Percentiles rank a stretch among this genome's conserved stretches.
phyloP scores from a whole-genome alignment of 495 filamentous ascomycete species.

The Filosporella fistucella region DNA sequence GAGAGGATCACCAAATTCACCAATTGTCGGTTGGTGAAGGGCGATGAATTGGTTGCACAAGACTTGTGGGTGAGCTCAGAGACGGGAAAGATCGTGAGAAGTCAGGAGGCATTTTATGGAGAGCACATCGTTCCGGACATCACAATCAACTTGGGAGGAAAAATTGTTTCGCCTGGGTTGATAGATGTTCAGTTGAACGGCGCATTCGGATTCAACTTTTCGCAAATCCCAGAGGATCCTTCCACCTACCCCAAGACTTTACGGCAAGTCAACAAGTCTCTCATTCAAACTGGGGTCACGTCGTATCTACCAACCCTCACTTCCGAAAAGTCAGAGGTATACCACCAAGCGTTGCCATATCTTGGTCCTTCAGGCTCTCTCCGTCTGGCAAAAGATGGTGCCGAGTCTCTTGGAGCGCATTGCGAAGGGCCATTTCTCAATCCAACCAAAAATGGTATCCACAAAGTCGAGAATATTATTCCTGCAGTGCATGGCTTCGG shows the following conservation, averaged over 20 bases:
- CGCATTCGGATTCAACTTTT: conserved; percentile 83
- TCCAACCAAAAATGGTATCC: conserved; percentile 65
- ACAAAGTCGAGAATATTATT: conserved; percentile 63
- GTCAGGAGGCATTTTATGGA: conserved; percentile 72
- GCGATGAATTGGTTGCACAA: conserved; percentile 56
- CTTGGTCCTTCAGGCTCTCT: conserved; percentile 61
- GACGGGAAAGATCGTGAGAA: conserved; percentile 70
- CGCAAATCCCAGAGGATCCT: conserved; percentile 58
- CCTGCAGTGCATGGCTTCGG: conserved; percentile 40
- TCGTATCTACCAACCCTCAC: conserved; percentile 78
- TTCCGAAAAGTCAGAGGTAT: conserved; percentile 63
- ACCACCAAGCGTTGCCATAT: conserved; percentile 65
- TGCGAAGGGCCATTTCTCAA: conserved; percentile 81
- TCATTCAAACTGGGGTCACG: conserved; percentile 75
- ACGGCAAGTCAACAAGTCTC: conserved; percentile 57
- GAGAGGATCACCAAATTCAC: conserved; percentile 69
- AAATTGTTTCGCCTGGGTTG: conserved; percentile 74
- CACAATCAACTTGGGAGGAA: conserved; percentile 68
- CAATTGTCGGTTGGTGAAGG: conserved; percentile 69
- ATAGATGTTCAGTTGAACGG: conserved; percentile 88
- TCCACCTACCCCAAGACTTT: conserved; percentile 64
- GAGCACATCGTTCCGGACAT: conserved; percentile 53
- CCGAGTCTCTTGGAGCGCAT: conserved; percentile 80
- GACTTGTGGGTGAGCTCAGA: conserved; percentile 76
- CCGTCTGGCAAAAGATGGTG: conserved; percentile 53